Percentiles rank a stretch among this genome's conserved stretches.
phyloP scores from a whole-genome alignment of 116 monocot species.

The Dioscorea cayenensis region DNA sequence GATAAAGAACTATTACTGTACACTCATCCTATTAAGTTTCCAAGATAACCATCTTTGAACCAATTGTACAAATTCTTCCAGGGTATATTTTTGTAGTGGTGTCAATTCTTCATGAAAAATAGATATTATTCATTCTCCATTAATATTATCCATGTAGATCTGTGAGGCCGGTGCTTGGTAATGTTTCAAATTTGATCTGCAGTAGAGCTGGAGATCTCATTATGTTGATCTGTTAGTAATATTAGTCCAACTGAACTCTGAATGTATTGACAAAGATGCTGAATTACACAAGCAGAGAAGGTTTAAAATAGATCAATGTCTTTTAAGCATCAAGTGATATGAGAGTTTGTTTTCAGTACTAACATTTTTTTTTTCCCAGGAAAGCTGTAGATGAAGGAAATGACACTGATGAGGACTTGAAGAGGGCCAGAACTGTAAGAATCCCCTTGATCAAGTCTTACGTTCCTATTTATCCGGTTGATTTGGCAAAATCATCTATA shows the following conservation, averaged over 20 bases:
- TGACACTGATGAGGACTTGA: conserved; percentile 63
- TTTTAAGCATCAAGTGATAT: background rate
- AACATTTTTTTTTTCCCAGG: conserved; percentile 25
- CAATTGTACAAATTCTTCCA: too few species aligned
- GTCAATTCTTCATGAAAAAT: too few species aligned
- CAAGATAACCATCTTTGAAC: conserved; percentile 42
- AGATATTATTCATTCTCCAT: too few species aligned
- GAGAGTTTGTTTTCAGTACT: background rate
- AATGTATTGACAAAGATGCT: too few species aligned
- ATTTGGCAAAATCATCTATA: background rate
- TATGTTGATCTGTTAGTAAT: too few species aligned
- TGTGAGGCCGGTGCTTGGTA: too few species aligned
- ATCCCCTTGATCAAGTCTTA: background rate
- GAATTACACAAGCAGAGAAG: conserved; percentile 14
- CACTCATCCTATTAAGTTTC: conserved; percentile 8
- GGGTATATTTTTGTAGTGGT: too few species aligned
- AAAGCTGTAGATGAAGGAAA: conserved; percentile 43
- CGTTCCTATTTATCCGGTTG: background rate
- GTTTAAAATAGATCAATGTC: conserved; percentile 15
- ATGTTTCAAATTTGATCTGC: too few species aligned
- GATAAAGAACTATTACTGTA: background rate
- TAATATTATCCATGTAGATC: too few species aligned
- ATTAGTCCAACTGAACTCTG: too few species aligned
- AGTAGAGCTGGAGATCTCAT: too few species aligned
- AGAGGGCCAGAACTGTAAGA: conserved; percentile 48